A percentile compares a stretch with the other conserved stretches of the same genome.
Evolutionary conservation across 2,329 filamentous ascomycete genomes (phyloP).

Genomic region (Hymenoscyphus albidus): DNA sequence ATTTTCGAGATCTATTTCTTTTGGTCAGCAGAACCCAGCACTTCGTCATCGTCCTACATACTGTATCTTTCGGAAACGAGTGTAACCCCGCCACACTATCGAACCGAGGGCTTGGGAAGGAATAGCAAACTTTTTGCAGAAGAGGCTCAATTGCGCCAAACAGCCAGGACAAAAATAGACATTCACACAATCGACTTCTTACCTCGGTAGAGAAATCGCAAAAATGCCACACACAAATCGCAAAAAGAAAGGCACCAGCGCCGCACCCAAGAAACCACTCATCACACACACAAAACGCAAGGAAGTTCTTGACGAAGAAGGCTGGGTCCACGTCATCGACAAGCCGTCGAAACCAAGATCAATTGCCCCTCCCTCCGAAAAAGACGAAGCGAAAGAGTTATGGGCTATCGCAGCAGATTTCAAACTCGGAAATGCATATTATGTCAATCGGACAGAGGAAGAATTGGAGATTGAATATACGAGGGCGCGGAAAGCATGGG

Average conservation of each 20-base stretch:
- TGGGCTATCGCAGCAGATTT: slow-evolving; percentile 26
- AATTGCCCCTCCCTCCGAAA: slow-evolving; percentile 9
- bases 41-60: slow-evolving; percentile 6
- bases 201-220: neutral
- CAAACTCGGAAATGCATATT: slow-evolving; percentile 26
- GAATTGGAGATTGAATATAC: slow-evolving; percentile 30
- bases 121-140: neutral
- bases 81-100: neutral
- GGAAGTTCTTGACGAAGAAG: slow-evolving; percentile 32
- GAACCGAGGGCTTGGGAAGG: neutral
- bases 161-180: neutral
- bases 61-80: neutral
- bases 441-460: slow-evolving; percentile 30
- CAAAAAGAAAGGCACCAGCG: slow-evolving; percentile 24
- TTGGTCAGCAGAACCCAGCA: slow-evolving; percentile 1
- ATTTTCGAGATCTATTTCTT: neutral
- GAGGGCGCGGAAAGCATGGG: slow-evolving; percentile 30
- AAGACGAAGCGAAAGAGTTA: slow-evolving; percentile 21
- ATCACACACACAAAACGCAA: slow-evolving; percentile 31
- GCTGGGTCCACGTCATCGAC: slow-evolving; percentile 36
- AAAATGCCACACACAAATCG: slow-evolving; percentile 31
- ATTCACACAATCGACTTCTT: neutral
- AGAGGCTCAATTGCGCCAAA: neutral
- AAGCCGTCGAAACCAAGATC: slow-evolving; percentile 17
- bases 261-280: slow-evolving; percentile 10